Evolutionary conservation across 352 stramenopile species (phyloP).

Genomic region (Pythium utonaiense): DNA sequence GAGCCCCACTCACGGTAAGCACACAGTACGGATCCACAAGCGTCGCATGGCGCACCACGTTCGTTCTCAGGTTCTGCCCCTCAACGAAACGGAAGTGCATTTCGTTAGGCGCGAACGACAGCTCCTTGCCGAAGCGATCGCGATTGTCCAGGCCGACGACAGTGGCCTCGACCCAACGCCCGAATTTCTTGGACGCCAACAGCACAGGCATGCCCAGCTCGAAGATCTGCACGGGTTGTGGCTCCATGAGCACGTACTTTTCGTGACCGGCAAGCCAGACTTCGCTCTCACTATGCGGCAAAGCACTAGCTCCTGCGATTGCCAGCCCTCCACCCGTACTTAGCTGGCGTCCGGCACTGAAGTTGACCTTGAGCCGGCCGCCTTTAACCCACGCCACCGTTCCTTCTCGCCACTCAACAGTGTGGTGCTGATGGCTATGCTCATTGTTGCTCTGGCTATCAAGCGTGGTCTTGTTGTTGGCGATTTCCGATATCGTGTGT

Average conservation of each 20-base stretch:
- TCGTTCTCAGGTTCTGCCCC: constrained; percentile 41
- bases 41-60: constrained; percentile 26
- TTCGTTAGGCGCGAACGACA: constrained; percentile 37
- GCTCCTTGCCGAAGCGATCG: constrained; percentile 39
- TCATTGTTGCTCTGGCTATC: not conserved
- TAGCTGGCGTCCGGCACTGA: constrained; percentile 39
- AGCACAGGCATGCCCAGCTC: constrained; percentile 45
- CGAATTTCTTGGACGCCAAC: constrained; percentile 47
- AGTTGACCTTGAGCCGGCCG: constrained; percentile 56
- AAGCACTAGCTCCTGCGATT: not conserved
- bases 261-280: constrained; percentile 47
- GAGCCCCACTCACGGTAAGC: constrained; percentile 27
- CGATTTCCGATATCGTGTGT: constrained; percentile 12
- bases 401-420: constrained; percentile 52
- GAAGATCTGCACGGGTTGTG: constrained; percentile 48
- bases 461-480: not conserved
- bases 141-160: constrained; percentile 37
- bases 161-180: constrained; percentile 42
- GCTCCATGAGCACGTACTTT: constrained; percentile 41
- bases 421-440: not conserved
- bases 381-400: constrained; percentile 58
- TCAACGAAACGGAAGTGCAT: constrained; percentile 54
- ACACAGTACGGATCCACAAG: constrained; percentile 55
- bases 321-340: constrained; percentile 9
- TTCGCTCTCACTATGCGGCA: constrained; percentile 23